A percentile compares a stretch with the other conserved stretches of the same genome.
Conservation (phyloP, 257 asterid genomes). For the Leonotis leonurus region DNA sequence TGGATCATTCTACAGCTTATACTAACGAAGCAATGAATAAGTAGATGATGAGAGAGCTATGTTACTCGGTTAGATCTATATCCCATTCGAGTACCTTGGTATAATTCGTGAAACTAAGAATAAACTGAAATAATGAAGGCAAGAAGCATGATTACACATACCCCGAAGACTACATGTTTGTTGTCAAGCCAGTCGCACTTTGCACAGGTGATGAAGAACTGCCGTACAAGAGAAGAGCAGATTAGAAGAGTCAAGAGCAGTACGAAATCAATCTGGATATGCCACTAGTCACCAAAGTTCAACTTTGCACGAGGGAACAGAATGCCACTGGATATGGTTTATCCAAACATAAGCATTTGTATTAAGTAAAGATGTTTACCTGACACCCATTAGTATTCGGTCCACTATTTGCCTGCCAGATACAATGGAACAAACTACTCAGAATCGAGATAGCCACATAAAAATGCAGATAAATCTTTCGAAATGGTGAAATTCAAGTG, state of each 20-base stretch:
- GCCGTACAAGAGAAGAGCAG: constrained; percentile 18
- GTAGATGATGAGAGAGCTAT: neutral
- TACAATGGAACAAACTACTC: constrained; percentile 1
- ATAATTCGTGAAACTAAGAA: neutral
- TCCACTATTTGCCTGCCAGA: constrained; percentile 91
- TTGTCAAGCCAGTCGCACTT: constrained; percentile 99
- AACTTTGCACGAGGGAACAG: too few species aligned
- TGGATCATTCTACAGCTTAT: neutral
- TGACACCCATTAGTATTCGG: constrained; percentile 84
- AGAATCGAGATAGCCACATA: neutral
- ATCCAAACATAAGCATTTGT: neutral
- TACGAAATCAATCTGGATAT: too few species aligned
- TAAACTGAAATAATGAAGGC: neutral
- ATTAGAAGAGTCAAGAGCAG: too few species aligned
- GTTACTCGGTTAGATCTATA: neutral
- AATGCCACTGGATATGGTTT: too few species aligned
- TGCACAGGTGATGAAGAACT: constrained; percentile 89
- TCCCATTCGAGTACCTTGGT: neutral
- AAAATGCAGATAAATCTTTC: neutral
- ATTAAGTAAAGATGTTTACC: constrained; percentile 34
- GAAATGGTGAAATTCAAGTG: neutral
- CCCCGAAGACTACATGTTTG: constrained; percentile 97
- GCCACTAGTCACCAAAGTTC: too few species aligned
- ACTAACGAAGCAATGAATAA: neutral
- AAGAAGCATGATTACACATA: constrained; percentile 26